Conservation (phyloP, 306 rosid genomes). For the Luffa aegyptiaca region DNA sequence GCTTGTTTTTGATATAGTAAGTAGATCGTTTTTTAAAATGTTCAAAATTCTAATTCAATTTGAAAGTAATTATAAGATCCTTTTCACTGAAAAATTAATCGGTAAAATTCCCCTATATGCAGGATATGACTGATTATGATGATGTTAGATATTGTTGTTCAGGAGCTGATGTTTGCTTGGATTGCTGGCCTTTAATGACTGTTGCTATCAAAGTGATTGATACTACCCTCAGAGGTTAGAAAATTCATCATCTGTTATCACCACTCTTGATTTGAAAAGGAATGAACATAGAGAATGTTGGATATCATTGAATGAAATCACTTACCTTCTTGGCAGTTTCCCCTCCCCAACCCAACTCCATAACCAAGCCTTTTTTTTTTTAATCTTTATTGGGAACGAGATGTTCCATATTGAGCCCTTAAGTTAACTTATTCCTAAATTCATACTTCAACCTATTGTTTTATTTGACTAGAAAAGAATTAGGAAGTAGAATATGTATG, state of each 20-base stretch:
- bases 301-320: not conserved
- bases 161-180: constrained; percentile 89
- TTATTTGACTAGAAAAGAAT: not conserved
- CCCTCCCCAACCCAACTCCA: not conserved
- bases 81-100: not conserved
- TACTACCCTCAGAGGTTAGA: constrained; percentile 66
- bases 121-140: constrained; percentile 92
- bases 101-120: not conserved
- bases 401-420: not conserved
- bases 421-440: not conserved
- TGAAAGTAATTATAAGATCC: not conserved
- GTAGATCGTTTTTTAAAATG: constrained; percentile 15
- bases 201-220: constrained; percentile 78
- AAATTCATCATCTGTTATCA: not conserved
- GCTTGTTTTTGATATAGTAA: constrained; percentile 79
- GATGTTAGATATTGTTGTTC: constrained; percentile 93
- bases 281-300: not conserved
- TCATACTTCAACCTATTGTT: not conserved
- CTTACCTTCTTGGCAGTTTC: not conserved
- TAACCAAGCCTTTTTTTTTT: not conserved
- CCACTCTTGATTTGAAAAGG: not conserved
- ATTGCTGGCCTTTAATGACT: constrained; percentile 97
- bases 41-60: not conserved
- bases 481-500: not conserved
- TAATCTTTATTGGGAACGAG: not conserved